phyloP scores from a whole-genome alignment of 1,284 basidiomycete species.

The Chiua sp. region DNA sequence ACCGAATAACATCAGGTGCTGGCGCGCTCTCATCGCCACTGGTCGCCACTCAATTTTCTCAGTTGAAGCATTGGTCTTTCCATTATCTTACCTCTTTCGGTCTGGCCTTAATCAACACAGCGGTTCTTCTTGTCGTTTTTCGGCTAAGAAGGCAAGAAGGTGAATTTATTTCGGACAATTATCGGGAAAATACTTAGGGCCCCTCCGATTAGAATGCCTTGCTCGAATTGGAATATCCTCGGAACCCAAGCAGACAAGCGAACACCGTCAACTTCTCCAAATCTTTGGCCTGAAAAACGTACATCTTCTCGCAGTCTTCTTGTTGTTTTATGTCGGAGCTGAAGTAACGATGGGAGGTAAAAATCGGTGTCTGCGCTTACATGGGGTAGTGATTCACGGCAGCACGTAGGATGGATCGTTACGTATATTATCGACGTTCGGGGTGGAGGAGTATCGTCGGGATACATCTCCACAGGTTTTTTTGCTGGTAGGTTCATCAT shows the following conservation, averaged over 20 bases:
- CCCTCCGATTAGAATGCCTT: conserved; percentile 26
- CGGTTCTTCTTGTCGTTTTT: conserved; percentile 54
- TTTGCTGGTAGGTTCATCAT: conserved; percentile 42
- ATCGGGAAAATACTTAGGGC: background rate
- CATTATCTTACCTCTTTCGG: conserved; percentile 68
- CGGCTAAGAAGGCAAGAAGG: conserved; percentile 59
- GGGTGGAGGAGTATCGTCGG: conserved; percentile 49
- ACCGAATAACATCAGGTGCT: conserved; percentile 43
- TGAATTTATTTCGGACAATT: conserved; percentile 17
- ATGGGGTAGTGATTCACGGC: background rate
- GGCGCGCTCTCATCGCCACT: conserved; percentile 66
- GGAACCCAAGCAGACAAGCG: conserved; percentile 27
- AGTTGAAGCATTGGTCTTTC: conserved; percentile 57
- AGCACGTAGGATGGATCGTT: conserved; percentile 49
- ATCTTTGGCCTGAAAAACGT: conserved; percentile 52
- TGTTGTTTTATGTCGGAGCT: conserved; percentile 60
- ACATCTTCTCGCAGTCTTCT: conserved; percentile 55
- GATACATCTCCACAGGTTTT: conserved; percentile 55
- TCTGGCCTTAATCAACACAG: conserved; percentile 53
- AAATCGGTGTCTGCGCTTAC: background rate
- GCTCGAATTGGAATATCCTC: conserved; percentile 36
- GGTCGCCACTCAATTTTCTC: conserved; percentile 64
- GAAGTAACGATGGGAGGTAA: conserved; percentile 60
- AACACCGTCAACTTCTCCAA: conserved; percentile 50
- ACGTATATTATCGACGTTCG: conserved; percentile 50